Conservation (phyloP, 495 filamentous ascomycete species). For the Daldinia concentrica region DNA sequence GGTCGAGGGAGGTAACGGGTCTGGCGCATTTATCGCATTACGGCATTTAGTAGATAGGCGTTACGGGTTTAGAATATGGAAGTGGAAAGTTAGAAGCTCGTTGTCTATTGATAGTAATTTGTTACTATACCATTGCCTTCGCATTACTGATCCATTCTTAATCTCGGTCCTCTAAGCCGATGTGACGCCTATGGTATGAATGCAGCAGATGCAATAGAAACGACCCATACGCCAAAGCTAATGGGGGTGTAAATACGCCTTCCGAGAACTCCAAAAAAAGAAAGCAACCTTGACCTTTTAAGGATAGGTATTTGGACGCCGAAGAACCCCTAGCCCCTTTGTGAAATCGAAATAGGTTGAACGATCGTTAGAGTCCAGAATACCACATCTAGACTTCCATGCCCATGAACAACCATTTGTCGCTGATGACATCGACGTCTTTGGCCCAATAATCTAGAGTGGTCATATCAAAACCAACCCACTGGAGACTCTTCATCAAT, state of each 20-base stretch:
- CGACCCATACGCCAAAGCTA: slow-evolving; percentile 18
- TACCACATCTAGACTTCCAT: slow-evolving; percentile 74
- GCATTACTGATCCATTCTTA: slow-evolving; percentile 22
- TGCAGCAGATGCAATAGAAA: slow-evolving; percentile 29
- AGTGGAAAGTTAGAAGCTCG: slow-evolving; percentile 26
- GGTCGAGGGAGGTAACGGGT: slow-evolving; percentile 13
- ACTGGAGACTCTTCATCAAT: slow-evolving; percentile 82
- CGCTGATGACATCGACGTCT: slow-evolving; percentile 66
- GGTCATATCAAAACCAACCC: slow-evolving; percentile 88
- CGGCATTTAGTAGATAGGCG: slow-evolving; percentile 26
- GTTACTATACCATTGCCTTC: slow-evolving; percentile 32
- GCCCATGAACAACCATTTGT: slow-evolving; percentile 83
- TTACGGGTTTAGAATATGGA: slow-evolving; percentile 28
- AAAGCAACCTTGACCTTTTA: slow-evolving; percentile 31
- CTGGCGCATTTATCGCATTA: slow-evolving; percentile 26
- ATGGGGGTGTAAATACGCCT: slow-evolving; percentile 17
- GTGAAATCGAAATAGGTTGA: slow-evolving; percentile 19
- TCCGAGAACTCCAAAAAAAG: slow-evolving; percentile 28
- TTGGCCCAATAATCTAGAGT: slow-evolving; percentile 78
- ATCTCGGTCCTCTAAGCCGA: slow-evolving; percentile 20
- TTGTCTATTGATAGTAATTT: slow-evolving; percentile 41
- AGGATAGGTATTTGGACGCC: slow-evolving; percentile 16
- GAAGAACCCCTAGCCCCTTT: slow-evolving; percentile 8
- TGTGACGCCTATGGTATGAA: slow-evolving; percentile 15
- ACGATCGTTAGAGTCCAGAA: slow-evolving; percentile 2